Evolutionary conservation across 495 filamentous ascomycete genomes (phyloP).

Genomic region (Penicillium angulare): DNA sequence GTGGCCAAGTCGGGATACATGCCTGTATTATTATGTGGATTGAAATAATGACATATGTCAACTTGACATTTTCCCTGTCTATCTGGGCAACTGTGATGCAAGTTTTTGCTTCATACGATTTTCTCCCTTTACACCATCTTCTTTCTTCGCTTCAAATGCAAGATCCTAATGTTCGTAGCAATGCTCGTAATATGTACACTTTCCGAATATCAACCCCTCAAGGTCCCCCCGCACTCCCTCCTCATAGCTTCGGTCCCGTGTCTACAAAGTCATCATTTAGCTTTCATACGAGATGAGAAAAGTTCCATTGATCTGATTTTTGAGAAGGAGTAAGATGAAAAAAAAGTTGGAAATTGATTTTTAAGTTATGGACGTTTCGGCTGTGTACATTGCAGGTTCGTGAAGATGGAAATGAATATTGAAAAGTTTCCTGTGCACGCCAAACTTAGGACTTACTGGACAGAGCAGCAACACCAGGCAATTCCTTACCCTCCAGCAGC

Average conservation of each 20-base stretch:
- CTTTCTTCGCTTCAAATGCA: too few species aligned
- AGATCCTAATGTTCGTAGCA: too few species aligned
- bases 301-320: background rate
- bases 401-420: conserved; percentile 17
- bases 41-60: background rate
- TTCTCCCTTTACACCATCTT: too few species aligned
- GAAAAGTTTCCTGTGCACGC: background rate
- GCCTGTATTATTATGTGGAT: background rate
- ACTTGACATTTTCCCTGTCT: too few species aligned
- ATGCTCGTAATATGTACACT: background rate
- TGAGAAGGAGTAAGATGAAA: background rate
- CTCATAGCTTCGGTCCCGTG: conserved; percentile 29
- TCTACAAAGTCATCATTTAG: conserved; percentile 19
- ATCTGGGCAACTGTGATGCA: too few species aligned
- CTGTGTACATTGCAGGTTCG: conserved; percentile 31
- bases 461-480: conserved; percentile 91
- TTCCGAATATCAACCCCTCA: too few species aligned
- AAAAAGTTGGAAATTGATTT: conserved; percentile 6
- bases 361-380: conserved; percentile 6
- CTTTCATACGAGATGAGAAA: background rate
- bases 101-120: too few species aligned
- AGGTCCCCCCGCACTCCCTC: too few species aligned
- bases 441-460: conserved; percentile 68
- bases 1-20: background rate
- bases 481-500: conserved; percentile 93